Evolutionary conservation across 2,329 filamentous ascomycete genomes (phyloP).

Genomic region (Fusarium transvaalense): DNA sequence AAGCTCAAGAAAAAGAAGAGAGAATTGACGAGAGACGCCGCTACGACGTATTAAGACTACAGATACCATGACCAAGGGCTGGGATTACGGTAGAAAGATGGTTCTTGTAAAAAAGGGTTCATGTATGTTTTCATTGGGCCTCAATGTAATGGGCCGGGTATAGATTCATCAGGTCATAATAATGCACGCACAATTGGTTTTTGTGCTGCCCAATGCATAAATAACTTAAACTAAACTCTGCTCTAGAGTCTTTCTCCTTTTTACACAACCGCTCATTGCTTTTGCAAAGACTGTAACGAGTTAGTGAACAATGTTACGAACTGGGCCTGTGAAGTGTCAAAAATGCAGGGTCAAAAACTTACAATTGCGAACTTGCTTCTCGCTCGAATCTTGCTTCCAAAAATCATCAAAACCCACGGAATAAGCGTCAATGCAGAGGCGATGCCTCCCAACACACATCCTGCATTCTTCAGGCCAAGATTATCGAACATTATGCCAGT

Average conservation of each 20-base stretch:
- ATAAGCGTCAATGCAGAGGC: constrained; percentile 77
- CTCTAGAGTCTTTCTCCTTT: background rate
- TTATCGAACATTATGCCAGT: constrained; percentile 78
- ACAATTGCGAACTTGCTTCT: constrained; percentile 81
- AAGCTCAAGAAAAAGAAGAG: constrained; percentile 37
- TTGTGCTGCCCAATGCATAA: background rate
- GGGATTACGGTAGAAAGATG: background rate
- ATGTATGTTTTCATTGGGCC: constrained; percentile 4
- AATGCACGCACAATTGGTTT: background rate
- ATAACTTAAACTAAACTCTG: background rate
- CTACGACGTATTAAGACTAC: constrained; percentile 11
- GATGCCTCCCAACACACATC: constrained; percentile 81
- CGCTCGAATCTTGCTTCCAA: constrained; percentile 79
- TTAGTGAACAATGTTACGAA: constrained; percentile 1
- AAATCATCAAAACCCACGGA: constrained; percentile 88
- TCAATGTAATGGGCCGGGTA: background rate
- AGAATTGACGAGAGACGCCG: constrained; percentile 20
- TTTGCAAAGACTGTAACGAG: constrained; percentile 39
- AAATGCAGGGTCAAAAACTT: constrained; percentile 44
- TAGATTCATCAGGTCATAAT: constrained; percentile 7
- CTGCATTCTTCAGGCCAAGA: constrained; percentile 77
- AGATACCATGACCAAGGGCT: background rate
- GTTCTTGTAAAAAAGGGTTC: background rate
- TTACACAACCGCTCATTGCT: background rate
- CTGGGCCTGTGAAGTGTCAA: background rate